These are phyloP conservation scores for Begonia peltatifolia DNA, from an alignment of 306 rosid species.

Conservation along the genomic window DNA sequence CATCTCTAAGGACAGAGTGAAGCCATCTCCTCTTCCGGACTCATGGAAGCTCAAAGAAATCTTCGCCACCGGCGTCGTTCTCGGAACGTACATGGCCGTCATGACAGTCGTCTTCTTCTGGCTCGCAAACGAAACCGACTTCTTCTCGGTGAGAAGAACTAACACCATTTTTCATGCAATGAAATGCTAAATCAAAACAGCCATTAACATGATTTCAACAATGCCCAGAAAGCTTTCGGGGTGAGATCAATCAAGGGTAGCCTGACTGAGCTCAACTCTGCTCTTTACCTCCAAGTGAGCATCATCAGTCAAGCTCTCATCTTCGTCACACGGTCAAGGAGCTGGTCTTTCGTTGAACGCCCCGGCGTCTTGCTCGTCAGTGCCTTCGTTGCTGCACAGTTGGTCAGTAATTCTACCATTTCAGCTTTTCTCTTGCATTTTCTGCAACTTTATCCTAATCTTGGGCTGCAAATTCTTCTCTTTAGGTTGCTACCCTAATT, in stretches of 20 bases:
- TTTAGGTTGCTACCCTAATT: background rate
- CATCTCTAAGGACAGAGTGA: constrained; percentile 50
- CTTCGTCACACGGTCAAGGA: background rate
- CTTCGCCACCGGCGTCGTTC: constrained; percentile 39
- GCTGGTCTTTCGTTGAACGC: constrained; percentile 1
- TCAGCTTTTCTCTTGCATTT: background rate
- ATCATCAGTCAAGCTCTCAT: constrained; percentile 1
- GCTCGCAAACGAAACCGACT: constrained; percentile 27
- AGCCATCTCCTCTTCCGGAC: constrained; percentile 47
- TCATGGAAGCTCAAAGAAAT: constrained; percentile 59
- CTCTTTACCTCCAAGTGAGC: constrained; percentile 49
- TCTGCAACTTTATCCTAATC: background rate
- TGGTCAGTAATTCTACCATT: constrained; percentile 21
- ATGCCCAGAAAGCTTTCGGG: background rate
- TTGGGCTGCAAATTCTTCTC: background rate
- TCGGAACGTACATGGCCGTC: constrained; percentile 50
- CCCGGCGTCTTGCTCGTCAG: background rate
- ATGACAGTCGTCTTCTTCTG: constrained; percentile 39
- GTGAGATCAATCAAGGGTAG: background rate
- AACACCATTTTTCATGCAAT: background rate
- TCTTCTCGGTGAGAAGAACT: constrained; percentile 24
- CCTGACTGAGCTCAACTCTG: constrained; percentile 29
- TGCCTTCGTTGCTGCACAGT: constrained; percentile 45
- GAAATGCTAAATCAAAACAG: background rate
- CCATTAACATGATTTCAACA: background rate